phyloP scores from a whole-genome alignment of 164 flowering plant genomes.

The Sextonia rubra region DNA sequence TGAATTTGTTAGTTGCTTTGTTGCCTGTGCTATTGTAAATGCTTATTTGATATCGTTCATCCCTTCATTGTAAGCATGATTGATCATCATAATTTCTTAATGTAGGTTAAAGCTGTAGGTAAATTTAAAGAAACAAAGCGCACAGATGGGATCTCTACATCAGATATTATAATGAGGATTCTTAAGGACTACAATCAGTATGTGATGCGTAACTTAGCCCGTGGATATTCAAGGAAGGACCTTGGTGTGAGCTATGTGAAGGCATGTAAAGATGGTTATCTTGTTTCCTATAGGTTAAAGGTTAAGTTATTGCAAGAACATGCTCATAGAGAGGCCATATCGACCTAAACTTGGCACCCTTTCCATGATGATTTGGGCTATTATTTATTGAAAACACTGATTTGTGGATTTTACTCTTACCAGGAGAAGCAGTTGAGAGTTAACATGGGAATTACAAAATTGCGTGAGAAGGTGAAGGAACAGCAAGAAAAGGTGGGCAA shows the following conservation, averaged over 20 bases:
- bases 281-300: not conserved
- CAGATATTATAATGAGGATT: slow-evolving; percentile 86
- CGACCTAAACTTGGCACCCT: not conserved
- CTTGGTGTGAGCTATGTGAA: slow-evolving; percentile 94
- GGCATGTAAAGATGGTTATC: slow-evolving; percentile 32
- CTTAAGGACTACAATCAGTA: slow-evolving; percentile 93
- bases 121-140: slow-evolving; percentile 80
- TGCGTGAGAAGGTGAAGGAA: slow-evolving; percentile 90
- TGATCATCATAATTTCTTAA: not conserved
- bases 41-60: not conserved
- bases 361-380: no score
- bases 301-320: not conserved
- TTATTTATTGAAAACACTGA: slow-evolving; percentile 9
- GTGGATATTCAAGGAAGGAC: slow-evolving; percentile 92
- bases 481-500: slow-evolving; percentile 82
- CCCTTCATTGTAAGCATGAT: not conserved
- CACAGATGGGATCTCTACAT: slow-evolving; percentile 83
- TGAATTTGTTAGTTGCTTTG: slow-evolving; percentile 20
- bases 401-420: slow-evolving; percentile 3
- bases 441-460: slow-evolving; percentile 76
- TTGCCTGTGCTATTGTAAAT: not conserved
- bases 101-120: slow-evolving; percentile 67
- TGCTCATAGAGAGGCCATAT: not conserved
- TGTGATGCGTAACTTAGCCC: slow-evolving; percentile 91
- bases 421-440: slow-evolving; percentile 92